Percentiles rank a stretch among this genome's conserved stretches.
These are phyloP conservation scores for Carallia pectinifolia DNA, from an alignment of 345 rosid genomes.

Conservation along the genomic window DNA sequence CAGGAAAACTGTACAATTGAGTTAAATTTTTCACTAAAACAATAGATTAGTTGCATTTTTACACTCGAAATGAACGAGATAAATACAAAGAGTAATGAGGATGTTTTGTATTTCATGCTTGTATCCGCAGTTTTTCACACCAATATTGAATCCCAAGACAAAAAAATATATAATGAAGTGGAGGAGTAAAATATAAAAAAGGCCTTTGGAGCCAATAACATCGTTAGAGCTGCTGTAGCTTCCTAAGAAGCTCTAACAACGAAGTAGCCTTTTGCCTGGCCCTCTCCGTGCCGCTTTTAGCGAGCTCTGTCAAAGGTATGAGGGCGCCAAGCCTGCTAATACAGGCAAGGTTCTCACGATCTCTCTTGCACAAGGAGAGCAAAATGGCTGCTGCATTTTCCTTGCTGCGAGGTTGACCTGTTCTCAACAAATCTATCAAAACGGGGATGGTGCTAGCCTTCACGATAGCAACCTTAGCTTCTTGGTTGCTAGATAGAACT, in stretches of 20 bases:
- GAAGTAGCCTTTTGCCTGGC: constrained; percentile 77
- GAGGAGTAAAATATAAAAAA: constrained; percentile 10
- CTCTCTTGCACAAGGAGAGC: constrained; percentile 84
- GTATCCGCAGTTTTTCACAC: constrained; percentile 21
- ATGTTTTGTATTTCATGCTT: constrained; percentile 37
- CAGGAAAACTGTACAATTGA: not conserved
- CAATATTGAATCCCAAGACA: constrained; percentile 18
- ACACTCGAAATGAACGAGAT: constrained; percentile 27
- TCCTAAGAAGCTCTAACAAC: constrained; percentile 69
- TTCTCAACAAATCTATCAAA: constrained; percentile 59
- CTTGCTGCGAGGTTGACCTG: constrained; percentile 62
- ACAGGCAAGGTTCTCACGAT: constrained; percentile 54
- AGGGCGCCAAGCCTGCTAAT: constrained; percentile 81
- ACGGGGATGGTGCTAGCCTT: constrained; percentile 62
- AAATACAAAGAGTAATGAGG: constrained; percentile 32
- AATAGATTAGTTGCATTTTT: constrained; percentile 26
- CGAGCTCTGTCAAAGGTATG: constrained; percentile 73
- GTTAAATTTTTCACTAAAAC: constrained; percentile 12
- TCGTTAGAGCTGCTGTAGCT: constrained; percentile 38
- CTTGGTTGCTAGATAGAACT: constrained; percentile 69
- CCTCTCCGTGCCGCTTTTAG: constrained; percentile 85
- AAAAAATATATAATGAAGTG: not conserved
- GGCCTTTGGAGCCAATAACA: constrained; percentile 17
- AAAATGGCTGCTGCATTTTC: constrained; percentile 88
- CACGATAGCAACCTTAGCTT: constrained; percentile 65